These are phyloP conservation scores for Globisporangium echinulatum DNA, from an alignment of 352 stramenopile species.

Conservation along the genomic window DNA sequence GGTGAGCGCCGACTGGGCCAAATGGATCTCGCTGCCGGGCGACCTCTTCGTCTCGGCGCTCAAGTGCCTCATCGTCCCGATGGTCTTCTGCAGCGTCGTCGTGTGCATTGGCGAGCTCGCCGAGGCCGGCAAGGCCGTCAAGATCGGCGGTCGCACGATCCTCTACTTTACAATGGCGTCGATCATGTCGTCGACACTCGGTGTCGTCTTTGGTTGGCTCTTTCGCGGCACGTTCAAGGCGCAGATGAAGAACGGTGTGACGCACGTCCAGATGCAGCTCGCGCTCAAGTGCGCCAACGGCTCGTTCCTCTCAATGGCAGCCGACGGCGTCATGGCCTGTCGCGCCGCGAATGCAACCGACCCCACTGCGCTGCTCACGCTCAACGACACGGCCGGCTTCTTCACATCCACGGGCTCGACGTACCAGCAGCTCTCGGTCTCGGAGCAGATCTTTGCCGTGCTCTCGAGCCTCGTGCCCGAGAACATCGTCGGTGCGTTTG, in stretches of 20 bases:
- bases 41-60: constrained; percentile 34
- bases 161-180: constrained; percentile 20
- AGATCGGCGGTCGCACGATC: constrained; percentile 25
- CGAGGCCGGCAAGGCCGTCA: constrained; percentile 20
- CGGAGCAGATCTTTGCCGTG: constrained; percentile 66
- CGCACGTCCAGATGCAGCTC: constrained; percentile 11
- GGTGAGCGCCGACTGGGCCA: constrained; percentile 9
- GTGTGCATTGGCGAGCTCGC: constrained; percentile 25
- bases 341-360: constrained; percentile 18
- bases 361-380: constrained; percentile 28
- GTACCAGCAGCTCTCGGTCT: constrained; percentile 42
- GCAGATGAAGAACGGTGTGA: neutral
- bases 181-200: constrained; percentile 19
- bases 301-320: constrained; percentile 28
- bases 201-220: constrained; percentile 19
- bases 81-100: constrained; percentile 34
- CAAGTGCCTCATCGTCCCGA: constrained; percentile 33
- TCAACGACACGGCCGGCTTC: constrained; percentile 52
- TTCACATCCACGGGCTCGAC: constrained; percentile 26
- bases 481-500: constrained; percentile 64
- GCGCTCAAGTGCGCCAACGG: constrained; percentile 33
- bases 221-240: constrained; percentile 18
- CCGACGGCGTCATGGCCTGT: constrained; percentile 34
- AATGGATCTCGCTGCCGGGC: constrained; percentile 27
- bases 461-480: constrained; percentile 52